Conservation (phyloP, 495 filamentous ascomycete species). For the Neurospora tetrasperma region DNA sequence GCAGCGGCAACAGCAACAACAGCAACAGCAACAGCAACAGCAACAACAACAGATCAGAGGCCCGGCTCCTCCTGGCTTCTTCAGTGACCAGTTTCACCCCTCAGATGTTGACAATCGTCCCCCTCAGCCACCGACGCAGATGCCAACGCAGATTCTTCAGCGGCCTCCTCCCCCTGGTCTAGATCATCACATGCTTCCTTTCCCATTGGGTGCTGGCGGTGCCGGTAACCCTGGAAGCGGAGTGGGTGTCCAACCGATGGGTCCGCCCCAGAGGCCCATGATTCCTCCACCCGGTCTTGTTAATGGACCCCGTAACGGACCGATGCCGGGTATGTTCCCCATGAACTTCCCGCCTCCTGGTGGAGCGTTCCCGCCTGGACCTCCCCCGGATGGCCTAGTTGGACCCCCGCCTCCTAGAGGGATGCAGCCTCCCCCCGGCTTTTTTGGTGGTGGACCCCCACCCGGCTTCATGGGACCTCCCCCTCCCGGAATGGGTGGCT, state of each 20-base stretch:
- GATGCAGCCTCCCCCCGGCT: conserved; percentile 41
- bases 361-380: conserved; percentile 22
- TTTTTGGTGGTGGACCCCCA: conserved; percentile 33
- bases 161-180: conserved; percentile 42
- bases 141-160: conserved; percentile 46
- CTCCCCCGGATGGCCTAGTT: conserved; percentile 33
- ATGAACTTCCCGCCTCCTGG: conserved; percentile 36
- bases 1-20: conserved; percentile 17
- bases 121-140: conserved; percentile 24
- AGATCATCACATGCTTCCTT: conserved; percentile 39
- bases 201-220: conserved; percentile 27
- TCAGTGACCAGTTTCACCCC: conserved; percentile 35
- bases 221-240: conserved; percentile 1
- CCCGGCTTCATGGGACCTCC: conserved; percentile 29
- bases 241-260: conserved; percentile 23
- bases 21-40: conserved; percentile 16
- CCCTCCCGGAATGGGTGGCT: conserved; percentile 37
- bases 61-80: conserved; percentile 26
- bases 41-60: conserved; percentile 19
- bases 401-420: conserved; percentile 25
- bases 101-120: conserved; percentile 28
- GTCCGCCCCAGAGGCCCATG: conserved; percentile 34
- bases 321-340: conserved; percentile 37
- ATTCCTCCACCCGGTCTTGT: conserved; percentile 43
- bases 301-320: conserved; percentile 31